A percentile compares a stretch with the other conserved stretches of the same genome.
These are phyloP conservation scores for Colletotrichum limetticola DNA, from an alignment of 2,329 filamentous ascomycete genomes.

Conservation along the genomic window DNA sequence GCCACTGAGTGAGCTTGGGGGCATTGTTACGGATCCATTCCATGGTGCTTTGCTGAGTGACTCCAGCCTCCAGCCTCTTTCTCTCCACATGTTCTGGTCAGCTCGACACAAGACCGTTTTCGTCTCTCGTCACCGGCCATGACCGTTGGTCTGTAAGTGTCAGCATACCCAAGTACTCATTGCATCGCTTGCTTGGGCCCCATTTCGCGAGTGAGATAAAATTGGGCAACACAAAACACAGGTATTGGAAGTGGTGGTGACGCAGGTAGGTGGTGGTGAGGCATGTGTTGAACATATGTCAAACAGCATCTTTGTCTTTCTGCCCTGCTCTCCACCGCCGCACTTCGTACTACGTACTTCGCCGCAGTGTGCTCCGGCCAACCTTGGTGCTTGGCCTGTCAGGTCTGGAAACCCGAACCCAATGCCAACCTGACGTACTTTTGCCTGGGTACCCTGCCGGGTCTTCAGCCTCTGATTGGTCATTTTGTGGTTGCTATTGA, in stretches of 20 bases:
- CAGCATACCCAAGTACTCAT: background rate
- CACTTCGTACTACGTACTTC: background rate
- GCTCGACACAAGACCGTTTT: background rate
- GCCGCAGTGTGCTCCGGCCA: conserved; percentile 10
- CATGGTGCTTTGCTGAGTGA: no score
- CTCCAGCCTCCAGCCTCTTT: background rate
- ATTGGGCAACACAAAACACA: background rate
- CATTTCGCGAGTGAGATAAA: background rate
- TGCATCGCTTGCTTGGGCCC: background rate
- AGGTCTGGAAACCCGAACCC: conserved; percentile 17
- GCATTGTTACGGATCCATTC: background rate
- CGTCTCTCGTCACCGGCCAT: background rate
- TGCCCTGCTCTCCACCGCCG: conserved; percentile 1
- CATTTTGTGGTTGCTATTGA: background rate
- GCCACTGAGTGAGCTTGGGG: background rate
- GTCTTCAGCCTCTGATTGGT: background rate
- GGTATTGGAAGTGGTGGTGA: background rate
- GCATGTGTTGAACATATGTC: background rate
- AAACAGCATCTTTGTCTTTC: background rate
- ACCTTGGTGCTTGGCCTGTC: background rate
- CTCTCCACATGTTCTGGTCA: background rate
- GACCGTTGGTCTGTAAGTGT: background rate
- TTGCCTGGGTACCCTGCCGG: conserved; percentile 4
- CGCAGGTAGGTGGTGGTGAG: background rate
- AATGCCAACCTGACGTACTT: conserved; percentile 13